Evolutionary conservation across 1,284 basidiomycete genomes (phyloP), one percentile per base, ranked within the genome.

Genomic region (Leccinum subrobustum): DNA sequence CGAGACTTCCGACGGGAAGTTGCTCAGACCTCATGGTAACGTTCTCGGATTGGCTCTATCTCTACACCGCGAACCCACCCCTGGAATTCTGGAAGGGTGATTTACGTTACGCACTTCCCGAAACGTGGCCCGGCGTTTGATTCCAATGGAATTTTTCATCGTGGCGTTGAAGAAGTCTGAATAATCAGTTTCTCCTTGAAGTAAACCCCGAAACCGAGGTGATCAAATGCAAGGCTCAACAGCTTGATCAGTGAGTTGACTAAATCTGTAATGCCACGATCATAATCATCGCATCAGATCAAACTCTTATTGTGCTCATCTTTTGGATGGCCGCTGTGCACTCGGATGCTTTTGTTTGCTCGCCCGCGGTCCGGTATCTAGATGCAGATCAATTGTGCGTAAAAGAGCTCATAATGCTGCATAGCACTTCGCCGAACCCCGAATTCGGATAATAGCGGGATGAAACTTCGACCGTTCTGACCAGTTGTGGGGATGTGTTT

Each of bases 81-180:
- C 11, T 50, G 27, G 11, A 53, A 56, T 37, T 56, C 3, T 5
- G 52, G 44, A 55, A 56, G 44, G 5, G 33, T 59, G 18, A 20
- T 20, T 50, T 65, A 63, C 64, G 56, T 27, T 37, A 64, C 8
- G n/a, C 14, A 16, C 52, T 51, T 31, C 35, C 27, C 25, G 5
- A 53, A 53, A 35, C 8, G 27, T 29, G 47, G 18, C 25, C 12
- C 37, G 54, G 52, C 56, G 6, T 39, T 66, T 47, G 65, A 63
- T 63, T 47, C 9, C 50, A 56, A 65, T 54, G 67, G 63, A 66
- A 52, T 37, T 6, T 39, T 11, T 57, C 9, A 25, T 60, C 16
- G 37, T 11, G 52, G 51, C 56, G 54, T 52, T 44, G 54, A 18
- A 56, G 25, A 53, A 42, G 14, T 29, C 25, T 18, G 39, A 55